Base-by-base conservation (phyloP, 2,329 filamentous ascomycete genomes). In the Cladosporium cucumerinum region DNA sequence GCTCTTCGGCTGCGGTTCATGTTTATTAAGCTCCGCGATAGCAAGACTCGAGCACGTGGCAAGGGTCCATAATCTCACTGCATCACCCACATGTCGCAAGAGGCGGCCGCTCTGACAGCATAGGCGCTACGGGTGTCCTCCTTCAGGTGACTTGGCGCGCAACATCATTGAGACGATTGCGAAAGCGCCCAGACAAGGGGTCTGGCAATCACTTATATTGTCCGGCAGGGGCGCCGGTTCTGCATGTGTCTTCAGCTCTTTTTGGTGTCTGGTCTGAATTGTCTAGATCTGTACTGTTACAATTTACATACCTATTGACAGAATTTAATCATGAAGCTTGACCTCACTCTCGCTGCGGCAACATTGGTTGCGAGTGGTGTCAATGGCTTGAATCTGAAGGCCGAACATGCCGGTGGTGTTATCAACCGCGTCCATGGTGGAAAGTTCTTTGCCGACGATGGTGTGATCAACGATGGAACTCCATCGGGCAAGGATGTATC, bases 351-450 rank as follows among this genome's bases (percentile, higher is more conserved):
- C 12, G 39, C 58, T 8, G 26, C 64, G 6, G 57, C 61, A 21
- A 16, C 51, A 16, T 23, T 69, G 39, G 66, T 70, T 28, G 61
- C 68, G 1, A 59, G 63, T 25, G 61, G 65, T 36, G 36, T 64
- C 18, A 66, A 51, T 63, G 68, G 65, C 54, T 63, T 63, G 4
- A 58, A 68, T 49, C 43, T 69, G 32, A 64, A 64, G 48, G 65
- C 68, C 51, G 69, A 71, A 46, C 68, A 71, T 52, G 65, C 65
- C 6, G 69, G 69, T 8, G 67, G 66, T 30, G 62, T 71, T 1
- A 69, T 71, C 48, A 62, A 39, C 30, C 58, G 58, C 21, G 28
- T 61, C 16, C 58, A 61, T 39, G 65, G 65, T 28, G 57, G 61
- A 26, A 48, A 48, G 12, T 51, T 36, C 11, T 62, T 61, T 34